phyloP scores from a whole-genome alignment of 176 grass and related monocot genomes.

The Phoenix dactylifera region DNA sequence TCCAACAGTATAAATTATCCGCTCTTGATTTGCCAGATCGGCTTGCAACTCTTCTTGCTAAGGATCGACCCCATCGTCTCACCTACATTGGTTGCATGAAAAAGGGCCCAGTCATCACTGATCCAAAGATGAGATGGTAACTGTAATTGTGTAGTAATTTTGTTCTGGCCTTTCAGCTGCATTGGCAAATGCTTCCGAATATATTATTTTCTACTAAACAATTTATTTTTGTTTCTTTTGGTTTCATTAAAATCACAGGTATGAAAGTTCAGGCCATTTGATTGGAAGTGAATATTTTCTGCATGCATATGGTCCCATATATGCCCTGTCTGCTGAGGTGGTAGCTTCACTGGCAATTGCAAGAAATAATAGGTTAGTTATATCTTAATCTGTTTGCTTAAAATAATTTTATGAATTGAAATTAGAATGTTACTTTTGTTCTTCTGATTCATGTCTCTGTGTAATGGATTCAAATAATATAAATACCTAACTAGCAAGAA shows the following conservation, averaged over 20 bases:
- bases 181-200: too few relatives aligned
- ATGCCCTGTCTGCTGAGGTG: slow-evolving; percentile 81
- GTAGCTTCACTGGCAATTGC: slow-evolving; percentile 54
- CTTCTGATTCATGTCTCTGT: too few relatives aligned
- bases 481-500: too few relatives aligned
- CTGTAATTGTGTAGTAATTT: slow-evolving; percentile 2
- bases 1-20: not conserved
- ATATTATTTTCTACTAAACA: too few relatives aligned
- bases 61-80: slow-evolving; percentile 62
- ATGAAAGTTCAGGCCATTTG: slow-evolving; percentile 79
- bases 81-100: slow-evolving; percentile 98
- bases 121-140: slow-evolving; percentile 90
- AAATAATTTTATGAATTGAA: too few relatives aligned
- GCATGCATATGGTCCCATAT: slow-evolving; percentile 76
- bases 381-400: not conserved
- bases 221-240: too few relatives aligned
- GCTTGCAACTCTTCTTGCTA: slow-evolving; percentile 88
- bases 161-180: not conserved
- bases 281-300: slow-evolving; percentile 81
- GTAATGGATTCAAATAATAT: too few relatives aligned
- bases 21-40: slow-evolving; percentile 48
- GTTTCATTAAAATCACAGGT: slow-evolving; percentile 44
- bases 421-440: too few relatives aligned
- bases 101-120: slow-evolving; percentile 87
- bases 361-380: slow-evolving; percentile 66